Conservation (phyloP, 2,329 filamentous ascomycete species). For the Colletotrichum salicis region DNA sequence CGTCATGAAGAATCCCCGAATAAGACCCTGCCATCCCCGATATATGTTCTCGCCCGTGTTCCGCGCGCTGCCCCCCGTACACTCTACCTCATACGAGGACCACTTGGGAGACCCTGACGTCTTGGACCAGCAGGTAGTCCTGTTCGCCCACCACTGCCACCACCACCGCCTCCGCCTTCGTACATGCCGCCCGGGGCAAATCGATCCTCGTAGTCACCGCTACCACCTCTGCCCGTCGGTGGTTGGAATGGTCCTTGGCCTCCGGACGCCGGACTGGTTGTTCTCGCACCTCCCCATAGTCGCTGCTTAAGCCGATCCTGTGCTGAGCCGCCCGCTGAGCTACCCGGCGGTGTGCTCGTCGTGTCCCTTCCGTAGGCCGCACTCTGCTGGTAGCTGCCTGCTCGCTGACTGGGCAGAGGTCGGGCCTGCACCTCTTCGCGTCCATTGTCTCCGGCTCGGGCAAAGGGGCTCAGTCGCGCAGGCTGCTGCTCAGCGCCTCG, state of each 20-base stretch:
- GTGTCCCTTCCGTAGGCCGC: conserved; percentile 42
- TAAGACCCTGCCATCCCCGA: background rate
- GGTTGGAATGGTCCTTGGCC: conserved; percentile 59
- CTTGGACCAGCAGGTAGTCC: conserved; percentile 60
- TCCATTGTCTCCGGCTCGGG: conserved; percentile 39
- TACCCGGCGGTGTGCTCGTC: conserved; percentile 45
- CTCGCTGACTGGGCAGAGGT: conserved; percentile 77
- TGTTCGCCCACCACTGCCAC: conserved; percentile 50
- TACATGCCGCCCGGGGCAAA: conserved; percentile 59
- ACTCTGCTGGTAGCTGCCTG: conserved; percentile 76
- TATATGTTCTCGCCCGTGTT: background rate
- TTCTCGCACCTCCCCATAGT: conserved; percentile 72
- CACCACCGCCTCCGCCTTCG: conserved; percentile 46
- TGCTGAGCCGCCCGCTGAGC: conserved; percentile 65
- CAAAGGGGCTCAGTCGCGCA: conserved; percentile 47
- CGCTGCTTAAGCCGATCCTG: conserved; percentile 86
- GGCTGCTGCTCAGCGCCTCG: conserved; percentile 39
- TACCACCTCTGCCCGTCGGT: conserved; percentile 45
- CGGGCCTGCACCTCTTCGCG: conserved; percentile 58
- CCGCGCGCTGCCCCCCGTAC: background rate
- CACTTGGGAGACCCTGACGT: conserved; percentile 43
- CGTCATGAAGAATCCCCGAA: background rate
- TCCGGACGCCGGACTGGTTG: conserved; percentile 62
- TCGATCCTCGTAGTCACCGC: conserved; percentile 55
- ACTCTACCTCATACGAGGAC: conserved; percentile 54